Evolutionary conservation across 768 basidiomycete genomes (phyloP).

Genomic region (Daedaleopsis nitida): DNA sequence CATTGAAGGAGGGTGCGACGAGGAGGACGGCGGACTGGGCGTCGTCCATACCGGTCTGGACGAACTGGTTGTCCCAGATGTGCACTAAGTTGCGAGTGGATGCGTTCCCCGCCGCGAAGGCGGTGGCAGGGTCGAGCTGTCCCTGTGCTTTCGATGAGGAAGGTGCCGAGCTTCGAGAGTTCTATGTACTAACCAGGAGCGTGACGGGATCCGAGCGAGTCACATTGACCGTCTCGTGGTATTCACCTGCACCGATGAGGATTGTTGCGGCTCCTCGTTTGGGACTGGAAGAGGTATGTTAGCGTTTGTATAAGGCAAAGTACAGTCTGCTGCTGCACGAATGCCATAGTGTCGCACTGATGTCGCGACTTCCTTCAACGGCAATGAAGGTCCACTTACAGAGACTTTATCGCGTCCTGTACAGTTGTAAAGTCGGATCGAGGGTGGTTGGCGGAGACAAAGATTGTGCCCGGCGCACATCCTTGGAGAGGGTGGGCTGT

Average conservation of each 20-base stretch:
- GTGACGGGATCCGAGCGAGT: conserved; percentile 55
- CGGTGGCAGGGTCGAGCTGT: conserved; percentile 42
- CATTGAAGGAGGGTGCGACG: conserved; percentile 57
- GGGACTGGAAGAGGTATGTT: conserved; percentile 36
- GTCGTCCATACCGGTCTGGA: conserved; percentile 49
- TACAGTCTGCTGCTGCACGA: no score
- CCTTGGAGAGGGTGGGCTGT: conserved; percentile 46
- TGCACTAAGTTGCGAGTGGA: conserved; percentile 52
- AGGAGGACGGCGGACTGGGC: conserved; percentile 60
- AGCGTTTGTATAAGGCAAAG: no score
- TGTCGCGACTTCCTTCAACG: no score
- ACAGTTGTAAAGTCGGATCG: conserved; percentile 49
- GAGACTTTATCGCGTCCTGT: conserved; percentile 56
- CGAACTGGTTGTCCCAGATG: conserved; percentile 52
- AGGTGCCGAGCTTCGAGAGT: neutral
- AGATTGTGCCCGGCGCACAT: conserved; percentile 61
- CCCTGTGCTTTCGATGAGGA: conserved; percentile 37
- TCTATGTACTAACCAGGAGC: conserved; percentile 43
- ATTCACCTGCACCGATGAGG: conserved; percentile 59
- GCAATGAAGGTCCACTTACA: conserved; percentile 40
- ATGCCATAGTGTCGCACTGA: no score
- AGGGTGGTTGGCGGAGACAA: conserved; percentile 52
- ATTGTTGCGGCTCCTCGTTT: conserved; percentile 44
- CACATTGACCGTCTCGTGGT: conserved; percentile 61
- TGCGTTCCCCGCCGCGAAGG: conserved; percentile 43